Evolutionary conservation across 1,284 basidiomycete genomes (phyloP), one percentile per base, ranked within the genome.

Genomic region (Leccinum subrobustum): DNA sequence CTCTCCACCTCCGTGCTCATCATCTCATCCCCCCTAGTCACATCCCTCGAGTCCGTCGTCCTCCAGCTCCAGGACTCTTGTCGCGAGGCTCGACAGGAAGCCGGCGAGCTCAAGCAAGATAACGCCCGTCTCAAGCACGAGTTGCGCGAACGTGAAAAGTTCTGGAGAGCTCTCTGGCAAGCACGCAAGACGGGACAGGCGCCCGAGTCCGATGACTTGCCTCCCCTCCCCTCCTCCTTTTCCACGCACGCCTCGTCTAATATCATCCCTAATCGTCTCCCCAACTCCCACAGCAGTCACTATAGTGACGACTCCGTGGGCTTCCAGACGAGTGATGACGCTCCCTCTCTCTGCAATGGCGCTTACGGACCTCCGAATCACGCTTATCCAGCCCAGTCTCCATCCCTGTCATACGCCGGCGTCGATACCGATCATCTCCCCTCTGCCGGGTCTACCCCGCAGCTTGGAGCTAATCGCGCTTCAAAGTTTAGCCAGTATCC

Each of bases 51-150:
- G 74, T 83, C 83, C 31, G 89, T 93, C 58, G 90, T 93, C 62
- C 75, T 91, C 31, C 87, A 91, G 66, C 82, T 93, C 52, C 91
- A 93, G 71, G 89, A 91, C 63, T 90, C 89, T 9, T 89, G 86
- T 72, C 81, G 87, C 59, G 86, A 89, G 63, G 79, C 85, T 54
- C 83, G 84, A 60, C 75, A 78, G 60, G 84, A 90, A 67, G 76
- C 79, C 52, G 71, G 75, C 11, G 84, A 87, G 44, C 77, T 89
- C 63, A 82, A 81, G 56, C 83, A 86, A 67, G 86, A 92, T 66
- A 88, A 87, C 66, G 71, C 73, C 58, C 85, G 83, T 58, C 77
- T 92, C 29, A 81, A 82, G 57, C 81, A 83, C 61, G 85, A 89
- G 70, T 76, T 79, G 60, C 80, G 83, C 58, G 88, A 91, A 68